phyloP scores from a whole-genome alignment of 768 basidiomycete species.

The Suillus fuscotomentosus region DNA sequence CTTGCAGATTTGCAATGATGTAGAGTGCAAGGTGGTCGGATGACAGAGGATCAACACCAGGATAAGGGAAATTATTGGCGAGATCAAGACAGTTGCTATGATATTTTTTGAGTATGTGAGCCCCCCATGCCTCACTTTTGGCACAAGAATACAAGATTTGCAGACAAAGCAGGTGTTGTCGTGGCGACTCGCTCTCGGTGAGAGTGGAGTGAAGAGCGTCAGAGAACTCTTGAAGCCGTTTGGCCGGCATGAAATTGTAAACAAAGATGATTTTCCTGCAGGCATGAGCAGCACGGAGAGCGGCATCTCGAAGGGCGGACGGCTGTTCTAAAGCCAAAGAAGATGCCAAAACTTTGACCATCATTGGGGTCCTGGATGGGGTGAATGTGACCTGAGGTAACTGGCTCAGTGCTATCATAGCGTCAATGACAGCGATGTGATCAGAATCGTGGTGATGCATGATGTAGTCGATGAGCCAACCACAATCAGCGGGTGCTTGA shows the following conservation, averaged over 20 bases:
- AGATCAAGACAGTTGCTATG: not conserved
- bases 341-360: not conserved
- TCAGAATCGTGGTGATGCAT: not conserved
- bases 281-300: conserved; percentile 1
- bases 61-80: conserved; percentile 5
- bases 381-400: not conserved
- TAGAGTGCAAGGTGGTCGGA: conserved; percentile 7
- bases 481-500: not conserved
- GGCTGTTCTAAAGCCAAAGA: conserved; percentile 1
- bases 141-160: conserved; percentile 4
- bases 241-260: not conserved
- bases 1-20: not conserved
- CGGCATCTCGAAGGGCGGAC: not conserved
- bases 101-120: conserved; percentile 3
- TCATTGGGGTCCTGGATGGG: not conserved
- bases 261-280: not conserved
- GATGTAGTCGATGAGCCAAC: conserved; percentile 6
- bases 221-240: not conserved
- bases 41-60: not conserved
- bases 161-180: conserved; percentile 6
- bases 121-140: not conserved
- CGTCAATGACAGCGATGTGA: conserved; percentile 4
- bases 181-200: not conserved
- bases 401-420: conserved; percentile 5
- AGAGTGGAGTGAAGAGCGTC: not conserved